These are phyloP conservation scores for Syzygium jambos DNA, from an alignment of 345 rosid genomes.

Conservation along the genomic window DNA sequence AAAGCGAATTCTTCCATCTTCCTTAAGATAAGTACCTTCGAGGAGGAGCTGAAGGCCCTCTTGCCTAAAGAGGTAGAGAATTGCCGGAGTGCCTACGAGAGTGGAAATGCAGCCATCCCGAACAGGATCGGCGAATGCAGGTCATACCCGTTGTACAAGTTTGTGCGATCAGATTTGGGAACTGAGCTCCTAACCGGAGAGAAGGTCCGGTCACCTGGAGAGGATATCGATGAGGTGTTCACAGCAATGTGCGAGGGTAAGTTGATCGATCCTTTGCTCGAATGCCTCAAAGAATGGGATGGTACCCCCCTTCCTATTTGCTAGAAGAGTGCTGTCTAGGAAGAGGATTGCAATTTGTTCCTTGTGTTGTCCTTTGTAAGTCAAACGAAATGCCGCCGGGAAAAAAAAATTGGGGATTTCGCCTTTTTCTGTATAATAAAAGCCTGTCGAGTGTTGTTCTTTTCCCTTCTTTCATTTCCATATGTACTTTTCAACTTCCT, in stretches of 20 bases:
- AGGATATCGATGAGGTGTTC: slow-evolving; percentile 30
- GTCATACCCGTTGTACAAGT: slow-evolving; percentile 29
- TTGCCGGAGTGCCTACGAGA: slow-evolving; percentile 18
- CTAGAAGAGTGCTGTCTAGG: not conserved
- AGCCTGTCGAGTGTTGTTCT: not conserved
- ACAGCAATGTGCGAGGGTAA: slow-evolving; percentile 19
- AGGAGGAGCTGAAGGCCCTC: slow-evolving; percentile 24
- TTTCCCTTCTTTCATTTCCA: not conserved
- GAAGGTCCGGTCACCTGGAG: slow-evolving; percentile 25
- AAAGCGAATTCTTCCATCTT: slow-evolving; percentile 15
- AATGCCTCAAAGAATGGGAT: slow-evolving; percentile 26
- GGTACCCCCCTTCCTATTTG: not conserved
- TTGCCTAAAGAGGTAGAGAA: slow-evolving; percentile 28
- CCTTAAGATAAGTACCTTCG: slow-evolving; percentile 18
- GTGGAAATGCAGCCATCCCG: slow-evolving; percentile 8
- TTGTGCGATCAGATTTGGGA: slow-evolving; percentile 18
- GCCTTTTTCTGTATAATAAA: not conserved
- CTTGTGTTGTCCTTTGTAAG: not conserved
- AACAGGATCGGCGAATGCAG: slow-evolving; percentile 36
- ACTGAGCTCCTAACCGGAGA: slow-evolving; percentile 26
- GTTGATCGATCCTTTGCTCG: slow-evolving; percentile 28
- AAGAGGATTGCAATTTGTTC: not conserved
- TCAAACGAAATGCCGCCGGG: not conserved
- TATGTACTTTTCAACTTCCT: not conserved
- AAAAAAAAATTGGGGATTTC: not conserved